Conservation (phyloP, 202 grass and related monocot genomes). For the Carex sylvatica region DNA sequence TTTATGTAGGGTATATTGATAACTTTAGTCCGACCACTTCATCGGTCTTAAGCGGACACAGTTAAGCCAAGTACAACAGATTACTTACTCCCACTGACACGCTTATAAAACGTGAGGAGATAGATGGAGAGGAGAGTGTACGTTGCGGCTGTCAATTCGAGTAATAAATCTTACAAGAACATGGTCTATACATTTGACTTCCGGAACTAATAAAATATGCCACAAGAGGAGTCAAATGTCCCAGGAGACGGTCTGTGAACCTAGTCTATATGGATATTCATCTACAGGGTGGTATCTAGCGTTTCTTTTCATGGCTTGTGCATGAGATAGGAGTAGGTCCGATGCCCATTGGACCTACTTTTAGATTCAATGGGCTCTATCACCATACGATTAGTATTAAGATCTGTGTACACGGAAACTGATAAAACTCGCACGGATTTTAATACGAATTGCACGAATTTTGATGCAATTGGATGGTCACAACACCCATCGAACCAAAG, state of each 20-base stretch:
- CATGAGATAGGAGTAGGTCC: too few relatives aligned
- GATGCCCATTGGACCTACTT: too few relatives aligned
- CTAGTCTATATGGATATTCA: not conserved
- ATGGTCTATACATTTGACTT: constrained; percentile 11
- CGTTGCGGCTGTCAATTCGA: constrained; percentile 30
- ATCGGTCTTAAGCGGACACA: not conserved
- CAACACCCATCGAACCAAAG: too few relatives aligned
- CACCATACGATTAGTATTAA: too few relatives aligned
- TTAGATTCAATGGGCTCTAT: too few relatives aligned
- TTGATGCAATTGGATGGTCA: too few relatives aligned
- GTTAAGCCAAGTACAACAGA: not conserved
- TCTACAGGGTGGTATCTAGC: constrained; percentile 3
- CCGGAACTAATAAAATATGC: not conserved
- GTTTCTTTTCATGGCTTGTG: constrained; percentile 27
- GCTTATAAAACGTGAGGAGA: constrained; percentile 25
- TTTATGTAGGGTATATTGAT: not conserved
- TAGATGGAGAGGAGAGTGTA: constrained; percentile 19
- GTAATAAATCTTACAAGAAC: not conserved
- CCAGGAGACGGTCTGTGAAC: not conserved
- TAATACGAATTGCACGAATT: too few relatives aligned
- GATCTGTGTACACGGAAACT: too few relatives aligned
- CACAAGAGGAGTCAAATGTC: not conserved
- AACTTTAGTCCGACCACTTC: not conserved
- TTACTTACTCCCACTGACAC: constrained; percentile 18
- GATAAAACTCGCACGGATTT: too few relatives aligned